Evolutionary conservation across 805 yeast species (phyloP).

Genomic region (Yarrowia deformans): DNA sequence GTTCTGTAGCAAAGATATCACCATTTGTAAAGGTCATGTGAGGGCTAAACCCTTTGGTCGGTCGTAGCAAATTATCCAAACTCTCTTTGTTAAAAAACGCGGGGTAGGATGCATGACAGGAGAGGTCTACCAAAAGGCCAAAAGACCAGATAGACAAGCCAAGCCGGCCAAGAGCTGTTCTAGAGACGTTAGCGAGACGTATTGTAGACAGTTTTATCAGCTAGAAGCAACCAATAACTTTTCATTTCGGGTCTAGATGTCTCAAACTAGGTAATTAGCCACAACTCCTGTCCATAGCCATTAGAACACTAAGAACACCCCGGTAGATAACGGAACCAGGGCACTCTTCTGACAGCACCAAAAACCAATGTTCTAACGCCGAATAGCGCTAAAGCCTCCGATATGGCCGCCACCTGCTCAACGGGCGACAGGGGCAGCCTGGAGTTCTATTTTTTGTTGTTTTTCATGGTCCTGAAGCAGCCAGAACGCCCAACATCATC

Average conservation of each 20-base stretch:
- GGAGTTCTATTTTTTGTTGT: neutral
- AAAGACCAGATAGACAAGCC: too few species aligned
- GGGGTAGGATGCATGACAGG: constrained; percentile 24
- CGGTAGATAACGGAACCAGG: too few species aligned
- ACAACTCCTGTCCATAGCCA: too few species aligned
- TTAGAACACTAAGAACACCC: too few species aligned
- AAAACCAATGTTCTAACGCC: constrained; percentile 3
- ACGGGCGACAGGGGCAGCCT: neutral
- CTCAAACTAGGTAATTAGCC: too few species aligned
- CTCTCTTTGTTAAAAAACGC: constrained; percentile 11
- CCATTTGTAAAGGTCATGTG: neutral
- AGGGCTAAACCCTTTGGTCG: neutral
- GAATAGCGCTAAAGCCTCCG: neutral
- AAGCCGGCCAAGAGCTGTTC: neutral
- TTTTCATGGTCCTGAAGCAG: neutral
- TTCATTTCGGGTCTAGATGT: too few species aligned
- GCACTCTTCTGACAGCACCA: neutral
- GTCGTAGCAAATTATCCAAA: neutral
- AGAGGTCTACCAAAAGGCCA: neutral
- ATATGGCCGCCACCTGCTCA: neutral
- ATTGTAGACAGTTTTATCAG: too few species aligned
- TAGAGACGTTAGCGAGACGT: neutral
- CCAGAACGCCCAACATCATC: neutral
- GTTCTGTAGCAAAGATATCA: neutral
- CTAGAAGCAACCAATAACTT: neutral